Conservation (phyloP, 225 moss, liverwort and hornwort species). For the Ulota crispa region DNA sequence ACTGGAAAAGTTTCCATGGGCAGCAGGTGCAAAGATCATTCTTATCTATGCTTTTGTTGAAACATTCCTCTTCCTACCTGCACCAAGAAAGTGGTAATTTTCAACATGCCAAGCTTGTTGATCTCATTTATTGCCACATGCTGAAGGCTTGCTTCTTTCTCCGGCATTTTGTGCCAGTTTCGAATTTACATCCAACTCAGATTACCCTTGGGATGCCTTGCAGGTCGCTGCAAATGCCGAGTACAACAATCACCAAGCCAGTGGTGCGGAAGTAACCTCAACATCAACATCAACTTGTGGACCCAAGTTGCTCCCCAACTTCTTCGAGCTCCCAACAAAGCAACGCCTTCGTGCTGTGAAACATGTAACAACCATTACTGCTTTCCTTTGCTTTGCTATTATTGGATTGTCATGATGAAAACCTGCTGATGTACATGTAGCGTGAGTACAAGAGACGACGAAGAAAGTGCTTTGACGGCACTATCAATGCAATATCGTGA, state of each 20-base stretch:
- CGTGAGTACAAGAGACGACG: not conserved
- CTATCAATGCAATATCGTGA: not conserved
- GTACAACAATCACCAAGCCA: slow-evolving; percentile 6
- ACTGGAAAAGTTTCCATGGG: slow-evolving; percentile 9
- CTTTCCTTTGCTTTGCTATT: not conserved
- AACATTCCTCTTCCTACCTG: not conserved
- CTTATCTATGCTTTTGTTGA: not conserved
- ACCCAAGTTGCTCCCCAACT: slow-evolving; percentile 41
- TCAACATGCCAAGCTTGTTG: not conserved
- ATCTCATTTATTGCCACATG: not conserved
- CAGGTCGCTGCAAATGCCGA: slow-evolving; percentile 32
- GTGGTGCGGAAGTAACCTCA: slow-evolving; percentile 28
- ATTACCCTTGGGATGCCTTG: slow-evolving; percentile 4
- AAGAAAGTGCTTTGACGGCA: not conserved
- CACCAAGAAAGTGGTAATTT: not conserved
- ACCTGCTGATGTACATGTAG: not conserved
- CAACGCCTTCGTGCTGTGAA: slow-evolving; percentile 48
- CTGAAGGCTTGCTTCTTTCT: not conserved
- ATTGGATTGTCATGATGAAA: not conserved
- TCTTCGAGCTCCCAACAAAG: slow-evolving; percentile 46
- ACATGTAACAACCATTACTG: slow-evolving; percentile 18
- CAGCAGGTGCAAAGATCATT: not conserved
- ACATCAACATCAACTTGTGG: slow-evolving; percentile 35
- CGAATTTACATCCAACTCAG: not conserved
- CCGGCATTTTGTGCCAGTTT: not conserved